Evolutionary conservation across 2,329 filamentous ascomycete species (phyloP), one percentile per base, ranked within the genome.

Genomic region (Raffaelea ambrosiae): DNA sequence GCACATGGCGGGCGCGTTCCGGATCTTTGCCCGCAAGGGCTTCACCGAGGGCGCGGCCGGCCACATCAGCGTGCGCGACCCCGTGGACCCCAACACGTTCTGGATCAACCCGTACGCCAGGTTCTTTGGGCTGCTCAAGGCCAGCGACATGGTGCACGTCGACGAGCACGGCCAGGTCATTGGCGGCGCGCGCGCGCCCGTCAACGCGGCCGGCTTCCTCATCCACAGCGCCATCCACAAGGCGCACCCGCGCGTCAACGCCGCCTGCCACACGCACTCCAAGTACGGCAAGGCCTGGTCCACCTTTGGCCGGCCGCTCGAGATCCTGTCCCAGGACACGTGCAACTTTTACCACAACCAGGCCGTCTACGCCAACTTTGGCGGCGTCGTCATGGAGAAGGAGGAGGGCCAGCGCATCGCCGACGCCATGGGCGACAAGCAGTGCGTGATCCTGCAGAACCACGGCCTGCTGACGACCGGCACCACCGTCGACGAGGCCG

Each of bases 391-490:
- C 1, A 68, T 82, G 26, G 71, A 66, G 3, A 66, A 68, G 31
- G 74, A 74, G 46, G 79, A 83, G 60, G 77, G 77, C 3, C 57
- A 67, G 26, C 65, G 70, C 16, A 70, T 83, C 44, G 78, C 79
- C 0, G 63, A 64, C 14, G 71, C 77, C 0, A 59, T 83, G 3
- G 77, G 78, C 0, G 60, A 67, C 0, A 70, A 69, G 44, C 77
- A 63, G 57, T 74, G 66, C 2, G 63, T 74, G 56, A 77, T 83
- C 33, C 61, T 83, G 39, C 63, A 73, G 42, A 84, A 83, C 55
- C 79, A 83, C 58, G 80, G 80, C 0, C 60, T 83, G 16, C 56
- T 83, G 44, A 82, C 77, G 0, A 74, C 77, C 0, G 80, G 80
- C 3, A 56, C 57, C 3, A 83, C 79, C 0, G 78, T 83, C 4